phyloP scores from a whole-genome alignment of 306 rosid species.

The Parietaria judaica region DNA sequence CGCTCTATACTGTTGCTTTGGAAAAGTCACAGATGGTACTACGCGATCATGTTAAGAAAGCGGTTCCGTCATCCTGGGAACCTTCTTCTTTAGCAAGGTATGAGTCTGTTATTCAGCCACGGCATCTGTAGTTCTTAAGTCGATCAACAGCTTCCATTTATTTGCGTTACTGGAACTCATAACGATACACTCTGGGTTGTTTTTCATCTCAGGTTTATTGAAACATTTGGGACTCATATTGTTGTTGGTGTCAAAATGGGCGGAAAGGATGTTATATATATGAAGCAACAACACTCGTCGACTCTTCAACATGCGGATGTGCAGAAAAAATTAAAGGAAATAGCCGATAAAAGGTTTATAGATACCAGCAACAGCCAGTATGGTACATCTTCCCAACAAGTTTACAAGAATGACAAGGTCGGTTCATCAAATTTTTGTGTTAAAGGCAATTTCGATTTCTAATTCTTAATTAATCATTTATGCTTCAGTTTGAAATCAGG shows the following conservation, averaged over 20 bases:
- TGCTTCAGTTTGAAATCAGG: constrained; percentile 61
- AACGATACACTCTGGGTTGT: too few species aligned
- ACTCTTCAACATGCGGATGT: constrained; percentile 81
- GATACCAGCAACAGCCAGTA: constrained; percentile 46
- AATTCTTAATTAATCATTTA: constrained; percentile 22
- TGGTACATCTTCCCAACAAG: constrained; percentile 51
- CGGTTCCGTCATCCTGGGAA: constrained; percentile 90
- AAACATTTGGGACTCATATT: constrained; percentile 87
- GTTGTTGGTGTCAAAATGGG: constrained; percentile 97
- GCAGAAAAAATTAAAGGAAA: constrained; percentile 79
- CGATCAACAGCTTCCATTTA: too few species aligned
- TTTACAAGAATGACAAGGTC: constrained; percentile 62
- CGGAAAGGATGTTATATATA: constrained; percentile 88
- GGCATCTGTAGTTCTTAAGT: too few species aligned
- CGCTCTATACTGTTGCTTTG: constrained; percentile 83
- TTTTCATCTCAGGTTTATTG: constrained; percentile 55
- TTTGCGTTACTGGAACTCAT: too few species aligned
- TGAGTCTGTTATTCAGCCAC: too few species aligned
- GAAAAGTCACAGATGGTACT: constrained; percentile 88
- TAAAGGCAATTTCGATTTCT: not conserved
- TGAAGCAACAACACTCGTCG: constrained; percentile 95
- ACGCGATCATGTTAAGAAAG: constrained; percentile 56
- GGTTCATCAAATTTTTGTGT: constrained; percentile 6
- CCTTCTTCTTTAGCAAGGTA: constrained; percentile 92
- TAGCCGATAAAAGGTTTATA: constrained; percentile 80